Conservation (phyloP, 208 protist genomes). For the Leishmania braziliensis region DNA sequence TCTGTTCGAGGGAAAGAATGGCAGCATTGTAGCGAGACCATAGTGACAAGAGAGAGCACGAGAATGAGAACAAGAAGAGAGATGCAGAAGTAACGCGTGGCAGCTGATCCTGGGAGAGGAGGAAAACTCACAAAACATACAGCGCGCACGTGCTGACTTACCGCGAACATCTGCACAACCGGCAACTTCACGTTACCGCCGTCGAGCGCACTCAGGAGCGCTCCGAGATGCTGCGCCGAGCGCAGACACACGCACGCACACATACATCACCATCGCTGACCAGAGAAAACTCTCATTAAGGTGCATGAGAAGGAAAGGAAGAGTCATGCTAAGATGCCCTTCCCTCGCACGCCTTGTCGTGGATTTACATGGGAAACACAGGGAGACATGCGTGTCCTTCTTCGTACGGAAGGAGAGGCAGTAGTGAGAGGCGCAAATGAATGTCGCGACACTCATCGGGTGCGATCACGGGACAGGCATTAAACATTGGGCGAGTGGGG, state of each 20-base stretch:
- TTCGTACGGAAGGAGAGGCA: too few species aligned
- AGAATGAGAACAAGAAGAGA: neutral
- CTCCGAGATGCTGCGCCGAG: neutral
- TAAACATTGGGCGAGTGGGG: neutral
- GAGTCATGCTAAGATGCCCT: neutral
- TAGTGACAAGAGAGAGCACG: neutral
- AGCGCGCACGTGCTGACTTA: neutral
- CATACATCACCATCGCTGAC: too few species aligned
- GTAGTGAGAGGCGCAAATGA: neutral
- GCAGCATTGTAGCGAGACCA: neutral
- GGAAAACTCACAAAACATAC: neutral
- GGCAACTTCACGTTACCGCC: neutral
- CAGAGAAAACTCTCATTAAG: neutral
- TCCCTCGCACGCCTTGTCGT: neutral
- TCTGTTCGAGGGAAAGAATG: neutral
- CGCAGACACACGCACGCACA: neutral
- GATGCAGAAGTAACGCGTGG: neutral
- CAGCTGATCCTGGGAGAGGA: neutral
- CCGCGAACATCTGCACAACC: neutral
- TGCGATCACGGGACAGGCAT: neutral
- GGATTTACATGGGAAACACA: neutral
- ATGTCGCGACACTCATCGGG: neutral
- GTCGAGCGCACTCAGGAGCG: neutral
- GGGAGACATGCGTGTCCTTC: neutral
- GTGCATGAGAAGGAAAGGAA: neutral